Evolutionary conservation across 108 stramenopile genomes (phyloP), one percentile per base, ranked within the genome.

Genomic region (Conticribra guillardii): DNA sequence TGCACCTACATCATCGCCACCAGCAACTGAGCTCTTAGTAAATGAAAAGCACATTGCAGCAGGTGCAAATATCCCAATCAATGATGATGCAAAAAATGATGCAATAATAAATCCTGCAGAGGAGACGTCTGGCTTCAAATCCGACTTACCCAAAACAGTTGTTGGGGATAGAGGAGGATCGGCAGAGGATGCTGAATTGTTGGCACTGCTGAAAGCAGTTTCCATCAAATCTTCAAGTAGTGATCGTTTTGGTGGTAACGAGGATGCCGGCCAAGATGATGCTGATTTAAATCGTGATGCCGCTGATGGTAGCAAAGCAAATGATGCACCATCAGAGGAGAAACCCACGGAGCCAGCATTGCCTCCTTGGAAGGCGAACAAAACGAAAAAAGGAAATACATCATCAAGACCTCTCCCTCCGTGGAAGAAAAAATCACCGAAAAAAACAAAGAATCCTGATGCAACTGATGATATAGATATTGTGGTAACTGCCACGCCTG

Each of bases 181-280:
- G 47, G 92, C 92, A n/a, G 82, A 95, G 29, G 93, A 95, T 64
- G 86, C 87, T 47, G 90, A 90, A 44, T 56, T 93, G 28, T 55
- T 90, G 54, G 89, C 90, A 0, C 60, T 79, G 58, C 47, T 91
- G 30, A 63, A 82, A 51, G 88, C 79, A 0, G 76, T 95, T 32
- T 95, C 93, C 9, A 76, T 67, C 45, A 81, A 83, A 8, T 47
- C 69, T 23, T 54, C 82, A 51, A 73, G 74, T 1, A 73, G 74
- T 83, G 77, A 86, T n/a, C 84, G 85, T 28, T 46, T 21, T 64
- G 63, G 30, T 33, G 63, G 28, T 3, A 30, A 52, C 29, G 23
- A 34, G 1, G 51, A 65, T 18, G 8, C 5, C 34, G 5, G 9
- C 19, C 21, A 14, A 16, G 60, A 46, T 46, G 60, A 46, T 0